Evolutionary conservation across 768 basidiomycete species (phyloP), one percentile per base, ranked within the genome.

Genomic region (Suillus subalutaceus): DNA sequence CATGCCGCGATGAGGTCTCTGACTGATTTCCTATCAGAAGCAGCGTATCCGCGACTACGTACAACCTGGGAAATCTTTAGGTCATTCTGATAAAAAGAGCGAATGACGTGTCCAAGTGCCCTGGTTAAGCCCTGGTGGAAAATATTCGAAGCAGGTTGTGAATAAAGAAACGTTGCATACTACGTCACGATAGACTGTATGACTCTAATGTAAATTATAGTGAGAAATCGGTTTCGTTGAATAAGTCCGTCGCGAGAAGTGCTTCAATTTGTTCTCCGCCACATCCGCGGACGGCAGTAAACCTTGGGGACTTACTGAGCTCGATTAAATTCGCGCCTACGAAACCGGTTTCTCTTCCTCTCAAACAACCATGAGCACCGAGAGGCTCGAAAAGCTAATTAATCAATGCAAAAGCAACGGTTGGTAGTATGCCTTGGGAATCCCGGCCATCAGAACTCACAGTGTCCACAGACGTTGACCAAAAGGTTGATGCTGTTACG

Each of bases 1-100:
- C 13, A 52, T 53, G 58, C 46, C 26, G 26, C 26, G 40, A 37
- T 63, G 26, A 65, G 61, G 40, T 56, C 10, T 53, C 30, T 59
- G 64, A 46, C 66, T 60, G 53, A 67, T 65, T 32, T 66, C 44
- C 59, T 20, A 57, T 44, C 77, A 97, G 91, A 98, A 98, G 79
- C 96, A 97, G 74, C 85, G 91, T 59, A 87, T 97, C 69, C 85
- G 96, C 44, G 93, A 97, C 78, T 75, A 84, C 35, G 78, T 97
- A 37, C 89, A 94, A 73, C 96, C 96, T 38, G 90, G 85, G 53
- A 87, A 86, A 73, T 89, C 88, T 13, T 79, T 98, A 9, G 96
- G 96, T 1, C 96, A 98, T 76, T 97, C 96, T 23, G 96, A 97
- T 77, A 86, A 80, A 72, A 84, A 83, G 57, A 69, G 26, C 76